Evolutionary conservation across 1,284 basidiomycete genomes (phyloP).

Genomic region (Butyriboletus pseudospeciosus): DNA sequence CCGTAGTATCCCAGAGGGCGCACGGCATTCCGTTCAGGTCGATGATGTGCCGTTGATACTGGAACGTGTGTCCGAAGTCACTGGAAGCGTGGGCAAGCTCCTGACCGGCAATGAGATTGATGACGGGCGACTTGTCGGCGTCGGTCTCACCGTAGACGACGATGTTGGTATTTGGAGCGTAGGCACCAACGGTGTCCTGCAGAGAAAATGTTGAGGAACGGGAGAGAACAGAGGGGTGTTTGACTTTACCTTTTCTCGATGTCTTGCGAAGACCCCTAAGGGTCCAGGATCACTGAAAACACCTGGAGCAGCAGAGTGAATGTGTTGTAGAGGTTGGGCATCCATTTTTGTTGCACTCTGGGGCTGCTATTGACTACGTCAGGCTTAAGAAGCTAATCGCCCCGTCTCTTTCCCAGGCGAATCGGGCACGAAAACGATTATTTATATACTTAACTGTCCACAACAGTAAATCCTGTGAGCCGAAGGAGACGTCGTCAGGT

Average conservation of each 20-base stretch:
- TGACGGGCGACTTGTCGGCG: slow-evolving; percentile 8
- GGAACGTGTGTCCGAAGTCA: slow-evolving; percentile 1
- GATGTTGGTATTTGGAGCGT: slow-evolving; percentile 4
- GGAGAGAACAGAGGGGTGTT: background rate
- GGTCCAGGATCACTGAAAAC: background rate
- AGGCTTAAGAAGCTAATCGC: background rate
- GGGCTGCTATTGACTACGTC: background rate
- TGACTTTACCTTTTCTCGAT: background rate
- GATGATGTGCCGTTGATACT: background rate
- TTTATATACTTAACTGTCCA: too few species aligned
- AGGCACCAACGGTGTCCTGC: background rate
- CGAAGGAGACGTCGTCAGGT: too few species aligned
- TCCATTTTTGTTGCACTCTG: background rate
- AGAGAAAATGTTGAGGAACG: background rate
- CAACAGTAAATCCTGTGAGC: too few species aligned
- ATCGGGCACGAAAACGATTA: too few species aligned
- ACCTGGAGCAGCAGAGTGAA: background rate
- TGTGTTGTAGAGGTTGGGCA: too few species aligned
- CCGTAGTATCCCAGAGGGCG: slow-evolving; percentile 6
- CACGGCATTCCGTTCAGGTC: background rate
- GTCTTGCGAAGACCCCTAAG: background rate
- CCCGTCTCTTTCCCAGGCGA: background rate
- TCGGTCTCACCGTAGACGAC: slow-evolving; percentile 6
- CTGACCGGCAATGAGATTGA: slow-evolving; percentile 6
- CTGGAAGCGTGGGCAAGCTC: slow-evolving; percentile 1